Conservation (phyloP, 352 stramenopile genomes). For the Globisporangium mamillatum region DNA sequence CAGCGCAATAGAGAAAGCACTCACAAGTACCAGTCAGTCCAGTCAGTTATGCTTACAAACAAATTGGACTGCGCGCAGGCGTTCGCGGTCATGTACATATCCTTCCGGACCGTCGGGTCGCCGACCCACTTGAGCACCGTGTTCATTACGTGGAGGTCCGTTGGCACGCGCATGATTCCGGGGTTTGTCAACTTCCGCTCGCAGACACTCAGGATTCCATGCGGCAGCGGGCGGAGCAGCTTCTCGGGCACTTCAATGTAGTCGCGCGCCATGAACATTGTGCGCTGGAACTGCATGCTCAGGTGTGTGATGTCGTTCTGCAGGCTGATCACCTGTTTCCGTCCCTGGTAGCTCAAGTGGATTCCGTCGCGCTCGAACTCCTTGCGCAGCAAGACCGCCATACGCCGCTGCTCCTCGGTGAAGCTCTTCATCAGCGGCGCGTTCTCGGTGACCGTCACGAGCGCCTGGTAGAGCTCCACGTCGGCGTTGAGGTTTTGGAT, state of each 20-base stretch:
- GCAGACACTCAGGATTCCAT: constrained; percentile 53
- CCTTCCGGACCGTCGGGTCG: constrained; percentile 66
- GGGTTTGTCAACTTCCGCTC: constrained; percentile 68
- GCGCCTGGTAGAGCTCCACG: constrained; percentile 83
- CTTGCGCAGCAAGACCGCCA: constrained; percentile 84
- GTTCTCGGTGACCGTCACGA: constrained; percentile 73
- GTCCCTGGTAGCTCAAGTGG: constrained; percentile 76
- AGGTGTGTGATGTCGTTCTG: constrained; percentile 87
- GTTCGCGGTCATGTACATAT: constrained; percentile 90
- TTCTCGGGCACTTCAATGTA: constrained; percentile 65
- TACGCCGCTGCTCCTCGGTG: constrained; percentile 88
- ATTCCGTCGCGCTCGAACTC: constrained; percentile 97
- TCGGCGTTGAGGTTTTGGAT: constrained; percentile 95
- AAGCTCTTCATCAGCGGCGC: constrained; percentile 49
- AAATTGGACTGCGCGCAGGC: constrained; percentile 78
- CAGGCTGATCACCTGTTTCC: constrained; percentile 80
- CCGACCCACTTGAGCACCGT: constrained; percentile 91
- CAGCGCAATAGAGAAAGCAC: background rate
- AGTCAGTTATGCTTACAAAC: constrained; percentile 18
- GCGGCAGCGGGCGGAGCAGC: constrained; percentile 51
- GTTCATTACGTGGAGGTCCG: constrained; percentile 87
- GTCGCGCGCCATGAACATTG: constrained; percentile 65
- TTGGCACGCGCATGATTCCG: constrained; percentile 64
- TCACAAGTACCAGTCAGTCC: background rate
- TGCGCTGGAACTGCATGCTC: constrained; percentile 88